Conservation (phyloP, 441 rosid species). For the Daphne laureola region DNA sequence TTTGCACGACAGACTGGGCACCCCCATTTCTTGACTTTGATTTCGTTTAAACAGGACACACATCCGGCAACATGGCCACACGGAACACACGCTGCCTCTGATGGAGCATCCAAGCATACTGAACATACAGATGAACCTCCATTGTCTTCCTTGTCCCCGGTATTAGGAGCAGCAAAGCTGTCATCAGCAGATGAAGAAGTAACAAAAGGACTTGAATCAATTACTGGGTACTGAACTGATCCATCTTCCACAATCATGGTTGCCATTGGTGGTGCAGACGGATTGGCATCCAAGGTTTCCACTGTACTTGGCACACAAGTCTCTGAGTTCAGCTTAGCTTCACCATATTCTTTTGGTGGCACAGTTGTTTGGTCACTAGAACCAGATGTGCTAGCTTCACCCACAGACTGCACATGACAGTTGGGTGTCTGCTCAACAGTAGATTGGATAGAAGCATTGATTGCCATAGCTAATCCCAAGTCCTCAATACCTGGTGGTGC, state of each 20-base stretch:
- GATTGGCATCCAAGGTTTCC: slow-evolving; percentile 21
- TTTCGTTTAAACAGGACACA: slow-evolving; percentile 78
- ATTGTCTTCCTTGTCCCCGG: slow-evolving; percentile 38
- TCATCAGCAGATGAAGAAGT: slow-evolving; percentile 24
- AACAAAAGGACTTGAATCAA: slow-evolving; percentile 53
- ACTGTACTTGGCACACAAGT: slow-evolving; percentile 14
- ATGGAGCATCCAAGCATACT: slow-evolving; percentile 85
- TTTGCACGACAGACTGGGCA: slow-evolving; percentile 89
- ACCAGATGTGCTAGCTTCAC: slow-evolving; percentile 40
- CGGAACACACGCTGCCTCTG: slow-evolving; percentile 86
- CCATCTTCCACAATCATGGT: slow-evolving; percentile 43
- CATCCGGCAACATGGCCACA: slow-evolving; percentile 98
- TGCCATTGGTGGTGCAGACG: slow-evolving; percentile 53
- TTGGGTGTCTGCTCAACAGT: slow-evolving; percentile 28
- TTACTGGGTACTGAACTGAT: slow-evolving; percentile 68
- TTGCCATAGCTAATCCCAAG: slow-evolving; percentile 58
- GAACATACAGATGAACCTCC: slow-evolving; percentile 50
- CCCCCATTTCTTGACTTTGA: slow-evolving; percentile 84
- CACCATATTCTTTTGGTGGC: slow-evolving; percentile 32
- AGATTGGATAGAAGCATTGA: slow-evolving; percentile 66
- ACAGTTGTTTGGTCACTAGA: slow-evolving; percentile 13
- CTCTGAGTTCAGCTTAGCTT: slow-evolving; percentile 18
- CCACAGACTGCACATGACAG: slow-evolving; percentile 21
- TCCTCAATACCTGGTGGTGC: slow-evolving; percentile 62
- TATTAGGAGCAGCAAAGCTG: slow-evolving; percentile 21